Evolutionary conservation across 1,284 basidiomycete genomes (phyloP), one percentile per base, ranked within the genome.

Genomic region (Wallemia ichthyophaga): DNA sequence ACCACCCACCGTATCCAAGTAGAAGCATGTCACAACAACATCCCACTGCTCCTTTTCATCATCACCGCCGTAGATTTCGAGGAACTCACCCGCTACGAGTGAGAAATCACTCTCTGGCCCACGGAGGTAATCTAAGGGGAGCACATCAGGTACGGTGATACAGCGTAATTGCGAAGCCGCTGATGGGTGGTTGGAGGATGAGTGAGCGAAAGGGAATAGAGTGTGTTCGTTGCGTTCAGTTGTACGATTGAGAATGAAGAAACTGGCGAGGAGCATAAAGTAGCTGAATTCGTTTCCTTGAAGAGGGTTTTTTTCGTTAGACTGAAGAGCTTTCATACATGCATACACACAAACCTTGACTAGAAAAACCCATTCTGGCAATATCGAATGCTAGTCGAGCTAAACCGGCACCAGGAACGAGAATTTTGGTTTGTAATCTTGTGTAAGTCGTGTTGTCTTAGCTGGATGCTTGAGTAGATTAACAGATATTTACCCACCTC

Each of bases 231-330:
- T 71, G 15, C 81, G 72, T 54, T 72, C 68, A n/a, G 77, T 72
- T 1, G 84, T 85, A 64, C 85, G 76, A 66, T 86, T 87, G 31
- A 91, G 72, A 25, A 89, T 79, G 67, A 83, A 82, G 66, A 80
- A 83, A 3, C 85, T 86, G 1, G 81, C 74, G 1, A 91, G 75
- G 9, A 91, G 75, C 87, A 91, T 92, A 70, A 85, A 88, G 62
- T 88, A 83, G 28, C 84, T 88, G 67, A 91, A 92, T 69, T 94
- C 89, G 67, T 92, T 94, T 9, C 83, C 88, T 69, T 89, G 85
- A 61, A 81, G 83, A 2, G 81, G 71, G 64, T n/a, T n/a, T n/a
- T n/a, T 88, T 26, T n/a, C 25, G 24, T 1, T 2, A 48, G 32
- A 24, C 28, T 31, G 25, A 60, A 48, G 21, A 33, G 26, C 53